Evolutionary conservation across 2,329 filamentous ascomycete genomes (phyloP), one percentile per base, ranked within the genome.

Genomic region (Xylaria sp.): DNA sequence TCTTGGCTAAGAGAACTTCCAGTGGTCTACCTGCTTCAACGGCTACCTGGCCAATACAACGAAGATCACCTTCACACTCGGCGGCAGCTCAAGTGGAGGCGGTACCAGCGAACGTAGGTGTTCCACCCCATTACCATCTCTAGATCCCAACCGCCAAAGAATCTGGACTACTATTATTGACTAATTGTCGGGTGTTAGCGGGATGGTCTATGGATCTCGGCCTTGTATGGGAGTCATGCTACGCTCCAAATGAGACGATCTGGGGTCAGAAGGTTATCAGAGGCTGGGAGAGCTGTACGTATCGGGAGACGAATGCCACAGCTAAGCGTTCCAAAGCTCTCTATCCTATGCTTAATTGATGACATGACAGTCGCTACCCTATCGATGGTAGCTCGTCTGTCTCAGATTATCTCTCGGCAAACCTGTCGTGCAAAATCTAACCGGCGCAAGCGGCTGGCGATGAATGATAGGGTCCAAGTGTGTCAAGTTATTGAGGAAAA

Each of bases 131-230:
- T 11, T 2, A 6, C n/a, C 6, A 3, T 17, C 4, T 5, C 6
- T 5, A 6, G 4, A 15, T 13, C 48, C 28, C 17, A 13, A 11
- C 11, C 2, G 1, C 10, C 26, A 2, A n/a, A 31, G 2, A 6
- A 46, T n/a, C 23, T 38, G 2, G 15, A 3, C 28, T 28, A 28
- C 28, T 28, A 33, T 9, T 28, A 33, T 9, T 3, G 2, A 36
- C 64, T 67, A 44, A 71, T 31, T 20, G 4, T 13, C 38, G 6
- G 15, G 11, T 15, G 6, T 20, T 17, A 73, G 70, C 70, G 51
- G 72, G 71, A 7, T 71, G 72, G 71, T 66, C 67, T 9, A 74
- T 73, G 72, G 67, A 72, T 36, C 64, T 74, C 20, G 67, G 67
- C 10, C 66, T 73, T 28, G 58, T 71, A 33, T 74, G 72, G 71